Evolutionary conservation across 306 rosid species (phyloP), one percentile per base, ranked within the genome.

Genomic region (Alnus rubra): DNA sequence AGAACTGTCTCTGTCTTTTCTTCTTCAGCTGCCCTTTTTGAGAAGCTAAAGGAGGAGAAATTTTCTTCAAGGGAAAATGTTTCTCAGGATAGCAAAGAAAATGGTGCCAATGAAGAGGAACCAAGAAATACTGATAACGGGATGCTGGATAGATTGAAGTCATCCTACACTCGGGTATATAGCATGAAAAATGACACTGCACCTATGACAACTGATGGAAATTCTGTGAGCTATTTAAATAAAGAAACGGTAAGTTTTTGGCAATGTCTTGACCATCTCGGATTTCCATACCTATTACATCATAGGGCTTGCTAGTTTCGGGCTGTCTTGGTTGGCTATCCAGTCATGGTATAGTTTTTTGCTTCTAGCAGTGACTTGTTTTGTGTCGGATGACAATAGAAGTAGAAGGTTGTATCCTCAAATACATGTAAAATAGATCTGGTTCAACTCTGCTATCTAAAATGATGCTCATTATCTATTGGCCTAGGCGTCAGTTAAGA

Each of bases 21-120:
- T 69, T 93, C 97, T 81, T 96, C 99, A 62, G 99, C 99, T 48
- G 95, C 96, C 67, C 90, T 96, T 79, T 91, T 91, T 81, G 96
- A 90, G 90, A 96, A 88, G 89, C 87, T 93, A 39, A 82, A 84
- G 82, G 80, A 74, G 78, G 96, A 96, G 78, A 93, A 88, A 71
- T 63, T 83, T 73, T 88, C 84, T 75, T 83, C 89, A 16, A 80
- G 79, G 77, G 96, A 87, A 74, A 90, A 52, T 84, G 75, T 67
- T 52, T 71, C 39, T 69, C 85, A 74, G 69, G 87, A 79, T 56
- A 73, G 58, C 51, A 83, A 80, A 59, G 89, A 80, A 74, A 64
- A 53, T 77, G 33, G 45, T 75, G 70, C 77, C 73, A 69, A 60
- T 18, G 87, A 86, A 68, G 80, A 65, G 71, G 94, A 87, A 84